These are phyloP conservation scores for Solanum etuberosum DNA, from an alignment of 257 asterid genomes.

Conservation along the genomic window DNA sequence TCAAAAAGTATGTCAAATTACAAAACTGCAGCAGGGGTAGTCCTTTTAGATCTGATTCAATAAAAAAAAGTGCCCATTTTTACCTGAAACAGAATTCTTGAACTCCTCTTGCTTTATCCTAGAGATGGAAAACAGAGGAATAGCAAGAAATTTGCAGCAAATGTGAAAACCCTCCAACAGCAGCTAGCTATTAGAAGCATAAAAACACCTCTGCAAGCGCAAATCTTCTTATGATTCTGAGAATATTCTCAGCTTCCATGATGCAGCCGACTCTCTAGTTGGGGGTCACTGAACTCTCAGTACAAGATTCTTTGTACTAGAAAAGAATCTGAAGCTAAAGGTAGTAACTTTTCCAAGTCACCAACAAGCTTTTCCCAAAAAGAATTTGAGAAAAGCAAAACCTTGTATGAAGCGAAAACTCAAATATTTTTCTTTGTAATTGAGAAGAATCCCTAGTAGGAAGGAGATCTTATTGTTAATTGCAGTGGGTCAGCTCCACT, in stretches of 20 bases:
- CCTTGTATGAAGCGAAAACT: background rate
- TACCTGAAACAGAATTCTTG: background rate
- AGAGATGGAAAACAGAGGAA: background rate
- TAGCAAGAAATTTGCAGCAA: background rate
- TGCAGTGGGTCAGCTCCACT: background rate
- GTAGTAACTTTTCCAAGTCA: background rate
- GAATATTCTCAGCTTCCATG: background rate
- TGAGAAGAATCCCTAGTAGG: background rate
- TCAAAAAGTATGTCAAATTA: background rate
- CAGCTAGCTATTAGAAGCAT: background rate
- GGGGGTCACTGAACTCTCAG: background rate
- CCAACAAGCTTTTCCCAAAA: background rate
- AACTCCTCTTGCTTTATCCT: background rate
- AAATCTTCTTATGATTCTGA: background rate
- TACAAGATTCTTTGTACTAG: background rate
- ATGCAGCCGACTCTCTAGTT: background rate
- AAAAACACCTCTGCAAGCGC: background rate
- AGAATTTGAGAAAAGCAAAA: background rate
- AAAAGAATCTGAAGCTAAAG: background rate
- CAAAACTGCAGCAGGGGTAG: background rate
- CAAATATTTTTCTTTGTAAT: background rate
- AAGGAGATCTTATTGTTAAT: background rate
- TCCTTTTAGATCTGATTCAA: background rate
- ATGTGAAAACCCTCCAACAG: background rate
- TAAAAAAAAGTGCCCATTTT: background rate